These are phyloP conservation scores for Encephalitozoon intestinalis DNA, from an alignment of 371 early-diverging fungal species.

Conservation along the genomic window DNA sequence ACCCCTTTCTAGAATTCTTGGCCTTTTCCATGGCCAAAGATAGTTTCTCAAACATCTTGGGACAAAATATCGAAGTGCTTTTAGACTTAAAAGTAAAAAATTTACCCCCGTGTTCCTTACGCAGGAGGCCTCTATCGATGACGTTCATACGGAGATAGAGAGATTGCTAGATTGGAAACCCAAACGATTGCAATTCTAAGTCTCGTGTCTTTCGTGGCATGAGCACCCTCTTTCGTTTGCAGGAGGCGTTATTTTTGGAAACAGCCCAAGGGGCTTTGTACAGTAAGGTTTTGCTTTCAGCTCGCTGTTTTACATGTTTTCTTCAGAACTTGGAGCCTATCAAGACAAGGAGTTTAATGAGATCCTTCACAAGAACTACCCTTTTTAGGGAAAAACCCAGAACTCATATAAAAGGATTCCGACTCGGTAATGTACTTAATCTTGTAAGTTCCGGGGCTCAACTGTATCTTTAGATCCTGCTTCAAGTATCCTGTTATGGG, in stretches of 20 bases:
- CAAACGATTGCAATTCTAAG: background rate
- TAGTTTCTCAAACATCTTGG: background rate
- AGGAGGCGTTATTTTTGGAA: background rate
- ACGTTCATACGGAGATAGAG: constrained; percentile 15
- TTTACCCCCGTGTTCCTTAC: background rate
- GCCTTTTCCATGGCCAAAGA: background rate
- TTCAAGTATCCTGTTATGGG: constrained; percentile 4
- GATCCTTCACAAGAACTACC: background rate
- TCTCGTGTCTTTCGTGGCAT: constrained; percentile 5
- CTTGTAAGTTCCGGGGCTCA: constrained; percentile 19
- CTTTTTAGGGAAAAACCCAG: background rate
- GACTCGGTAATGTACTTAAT: constrained; percentile 36
- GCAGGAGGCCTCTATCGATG: constrained; percentile 17
- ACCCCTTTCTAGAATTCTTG: background rate
- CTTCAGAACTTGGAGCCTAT: background rate
- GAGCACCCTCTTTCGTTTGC: background rate
- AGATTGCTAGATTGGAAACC: constrained; percentile 15
- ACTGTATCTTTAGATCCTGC: constrained; percentile 27
- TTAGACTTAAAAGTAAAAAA: background rate
- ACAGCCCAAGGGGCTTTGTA: background rate
- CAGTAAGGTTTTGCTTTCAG: background rate
- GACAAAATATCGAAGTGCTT: background rate
- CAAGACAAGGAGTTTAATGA: background rate
- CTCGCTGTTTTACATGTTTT: background rate
- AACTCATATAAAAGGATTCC: constrained; percentile 23